Percentiles rank a stretch among this genome's conserved stretches.
Conservation (phyloP, 768 basidiomycete genomes). For the Pisolithus microcarpus region DNA sequence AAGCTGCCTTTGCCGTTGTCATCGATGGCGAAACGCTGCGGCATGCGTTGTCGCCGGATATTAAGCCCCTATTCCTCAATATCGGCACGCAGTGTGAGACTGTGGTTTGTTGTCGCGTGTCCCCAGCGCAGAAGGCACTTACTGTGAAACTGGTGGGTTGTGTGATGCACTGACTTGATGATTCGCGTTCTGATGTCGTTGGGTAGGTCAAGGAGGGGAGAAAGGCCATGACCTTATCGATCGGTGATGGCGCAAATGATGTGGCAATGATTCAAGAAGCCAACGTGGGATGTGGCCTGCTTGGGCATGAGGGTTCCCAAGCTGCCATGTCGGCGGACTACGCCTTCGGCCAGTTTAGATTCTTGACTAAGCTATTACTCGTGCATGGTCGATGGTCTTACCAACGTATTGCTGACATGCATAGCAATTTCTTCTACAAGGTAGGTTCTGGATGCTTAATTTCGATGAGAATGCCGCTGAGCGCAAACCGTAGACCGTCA, state of each 20-base stretch:
- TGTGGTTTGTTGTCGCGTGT: slow-evolving; percentile 96
- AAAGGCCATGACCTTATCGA: slow-evolving; percentile 92
- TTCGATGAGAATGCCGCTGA: background rate
- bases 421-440: slow-evolving; percentile 98
- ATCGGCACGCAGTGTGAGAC: slow-evolving; percentile 95
- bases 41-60: slow-evolving; percentile 65
- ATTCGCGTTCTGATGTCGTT: slow-evolving; percentile 3
- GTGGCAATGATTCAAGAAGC: slow-evolving; percentile 99
- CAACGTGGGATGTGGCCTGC: slow-evolving; percentile 92
- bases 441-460: slow-evolving; percentile 31
- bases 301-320: slow-evolving; percentile 93
- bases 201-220: slow-evolving; percentile 87
- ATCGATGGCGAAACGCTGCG: slow-evolving; percentile 93
- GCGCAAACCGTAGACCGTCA: slow-evolving; percentile 56
- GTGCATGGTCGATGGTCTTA: slow-evolving; percentile 98
- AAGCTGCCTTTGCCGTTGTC: slow-evolving; percentile 84
- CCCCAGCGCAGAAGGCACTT: slow-evolving; percentile 96
- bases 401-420: slow-evolving; percentile 93
- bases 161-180: background rate
- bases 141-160: slow-evolving; percentile 79
- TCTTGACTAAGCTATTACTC: slow-evolving; percentile 81
- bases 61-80: slow-evolving; percentile 85
- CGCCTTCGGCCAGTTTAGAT: slow-evolving; percentile 96
- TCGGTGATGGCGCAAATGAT: slow-evolving; percentile 96
- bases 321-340: slow-evolving; percentile 99